Evolutionary conservation across 768 basidiomycete species (phyloP).

Genomic region (Mycena venus): DNA sequence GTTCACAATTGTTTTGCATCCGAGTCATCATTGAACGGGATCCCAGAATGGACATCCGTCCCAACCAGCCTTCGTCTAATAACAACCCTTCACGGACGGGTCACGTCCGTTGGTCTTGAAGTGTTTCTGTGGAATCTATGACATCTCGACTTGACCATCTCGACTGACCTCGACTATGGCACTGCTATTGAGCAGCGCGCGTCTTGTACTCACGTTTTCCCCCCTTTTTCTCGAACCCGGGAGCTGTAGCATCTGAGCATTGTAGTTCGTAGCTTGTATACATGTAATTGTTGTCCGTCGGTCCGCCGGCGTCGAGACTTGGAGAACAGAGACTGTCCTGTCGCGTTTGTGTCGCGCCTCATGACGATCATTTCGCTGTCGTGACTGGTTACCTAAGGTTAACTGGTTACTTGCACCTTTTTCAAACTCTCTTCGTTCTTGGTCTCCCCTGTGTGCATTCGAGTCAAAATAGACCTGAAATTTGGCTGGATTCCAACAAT

Average conservation of each 20-base stretch:
- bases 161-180: no score
- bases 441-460: neutral
- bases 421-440: neutral
- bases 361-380: neutral
- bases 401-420: no score
- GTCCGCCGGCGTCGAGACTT: no score
- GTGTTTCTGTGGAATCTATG: neutral
- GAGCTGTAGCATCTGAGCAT: neutral
- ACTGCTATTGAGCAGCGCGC: neutral
- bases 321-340: no score
- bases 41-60: constrained; percentile 7
- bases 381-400: neutral
- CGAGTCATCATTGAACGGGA: neutral
- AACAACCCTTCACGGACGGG: neutral
- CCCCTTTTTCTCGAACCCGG: neutral
- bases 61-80: neutral
- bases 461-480: neutral
- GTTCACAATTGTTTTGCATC: neutral
- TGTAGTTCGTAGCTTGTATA: neutral
- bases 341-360: neutral
- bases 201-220: neutral
- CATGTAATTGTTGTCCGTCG: no score
- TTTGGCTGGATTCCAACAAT: constrained; percentile 9
- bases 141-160: neutral
- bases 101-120: constrained; percentile 24